phyloP scores from a whole-genome alignment of 139 green algal genomes.

The Penium margaritaceum region DNA sequence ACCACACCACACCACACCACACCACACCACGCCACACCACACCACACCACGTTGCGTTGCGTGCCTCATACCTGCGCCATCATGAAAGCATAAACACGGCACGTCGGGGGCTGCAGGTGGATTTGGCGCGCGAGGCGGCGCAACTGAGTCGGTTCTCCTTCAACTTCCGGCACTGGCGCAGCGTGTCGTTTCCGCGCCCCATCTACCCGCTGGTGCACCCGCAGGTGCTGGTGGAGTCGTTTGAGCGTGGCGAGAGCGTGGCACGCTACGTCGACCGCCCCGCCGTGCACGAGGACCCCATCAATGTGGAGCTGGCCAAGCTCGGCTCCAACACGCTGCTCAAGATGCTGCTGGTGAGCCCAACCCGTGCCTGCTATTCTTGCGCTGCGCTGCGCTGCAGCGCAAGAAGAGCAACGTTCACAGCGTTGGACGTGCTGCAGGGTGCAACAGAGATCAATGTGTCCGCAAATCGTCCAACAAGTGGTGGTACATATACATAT shows the following conservation, averaged over 20 bases:
- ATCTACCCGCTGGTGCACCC: conserved; percentile 82
- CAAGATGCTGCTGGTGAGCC: conserved; percentile 69
- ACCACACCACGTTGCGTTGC: no score
- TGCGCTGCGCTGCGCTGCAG: no score
- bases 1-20: no score
- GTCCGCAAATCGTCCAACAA: no score
- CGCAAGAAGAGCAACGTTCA: no score
- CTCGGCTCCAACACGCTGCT: conserved; percentile 53
- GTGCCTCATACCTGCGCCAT: no score
- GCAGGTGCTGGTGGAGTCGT: conserved; percentile 86
- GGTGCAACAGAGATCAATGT: no score
- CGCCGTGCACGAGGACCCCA: neutral
- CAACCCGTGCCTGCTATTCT: no score
- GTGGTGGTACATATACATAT: no score
- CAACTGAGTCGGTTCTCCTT: conserved; percentile 87
- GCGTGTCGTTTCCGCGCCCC: conserved; percentile 74
- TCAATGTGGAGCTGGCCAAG: conserved; percentile 42
- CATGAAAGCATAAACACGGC: no score
- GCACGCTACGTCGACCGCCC: conserved; percentile 79
- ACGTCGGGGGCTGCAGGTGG: conserved; percentile 66
- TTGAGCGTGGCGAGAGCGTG: conserved; percentile 73
- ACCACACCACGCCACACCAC: no score
- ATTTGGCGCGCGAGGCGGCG: conserved; percentile 77
- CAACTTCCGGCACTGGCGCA: conserved; percentile 78
- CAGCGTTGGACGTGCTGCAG: no score